phyloP scores from a whole-genome alignment of 768 basidiomycete genomes.

The Leccinum boreale region DNA sequence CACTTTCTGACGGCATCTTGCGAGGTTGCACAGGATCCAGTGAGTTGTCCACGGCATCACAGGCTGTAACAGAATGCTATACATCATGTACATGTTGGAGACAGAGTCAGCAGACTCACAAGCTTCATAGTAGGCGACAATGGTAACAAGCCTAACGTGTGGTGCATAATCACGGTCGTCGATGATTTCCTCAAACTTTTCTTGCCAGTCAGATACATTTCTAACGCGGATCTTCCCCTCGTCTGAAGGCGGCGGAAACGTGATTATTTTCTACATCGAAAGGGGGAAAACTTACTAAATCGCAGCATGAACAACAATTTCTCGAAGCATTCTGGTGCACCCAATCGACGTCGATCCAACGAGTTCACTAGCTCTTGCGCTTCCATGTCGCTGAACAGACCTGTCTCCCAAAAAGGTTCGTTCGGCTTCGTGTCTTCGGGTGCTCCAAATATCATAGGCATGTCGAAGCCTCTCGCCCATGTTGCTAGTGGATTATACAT shows the following conservation, averaged over 20 bases:
- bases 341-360: background rate
- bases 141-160: conserved; percentile 18
- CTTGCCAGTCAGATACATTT: conserved; percentile 8
- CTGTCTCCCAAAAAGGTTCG: conserved; percentile 8
- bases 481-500: background rate
- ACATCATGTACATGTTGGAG: background rate
- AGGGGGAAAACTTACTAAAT: background rate
- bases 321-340: conserved; percentile 7
- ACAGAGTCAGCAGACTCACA: conserved; percentile 4
- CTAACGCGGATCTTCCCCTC: conserved; percentile 18
- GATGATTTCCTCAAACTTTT: conserved; percentile 7
- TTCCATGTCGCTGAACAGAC: conserved; percentile 7
- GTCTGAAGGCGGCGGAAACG: background rate
- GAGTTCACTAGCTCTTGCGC: conserved; percentile 1
- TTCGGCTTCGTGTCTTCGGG: background rate
- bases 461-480: background rate
- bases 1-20: background rate
- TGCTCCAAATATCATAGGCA: background rate
- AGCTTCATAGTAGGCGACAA: conserved; percentile 21
- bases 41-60: too few species aligned
- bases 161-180: background rate
- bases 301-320: conserved; percentile 14
- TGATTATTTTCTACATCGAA: background rate
- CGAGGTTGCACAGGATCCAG: background rate
- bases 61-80: background rate